Evolutionary conservation across 768 basidiomycete species (phyloP), one percentile per base, ranked within the genome.

Genomic region (Melanogaster broomeanus): DNA sequence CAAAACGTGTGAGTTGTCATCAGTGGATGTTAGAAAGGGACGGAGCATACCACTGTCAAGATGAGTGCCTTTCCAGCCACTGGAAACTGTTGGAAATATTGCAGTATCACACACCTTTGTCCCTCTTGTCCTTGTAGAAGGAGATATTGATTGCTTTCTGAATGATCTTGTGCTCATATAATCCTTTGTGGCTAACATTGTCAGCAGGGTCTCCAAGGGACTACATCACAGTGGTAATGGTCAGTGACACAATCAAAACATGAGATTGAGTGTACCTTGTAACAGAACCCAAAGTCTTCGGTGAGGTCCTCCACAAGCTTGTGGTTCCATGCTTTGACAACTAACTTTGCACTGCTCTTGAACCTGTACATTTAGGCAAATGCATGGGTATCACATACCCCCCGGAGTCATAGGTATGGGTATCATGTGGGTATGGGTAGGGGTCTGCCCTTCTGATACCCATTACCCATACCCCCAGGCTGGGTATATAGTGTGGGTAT

Each of bases 81-180:
- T 6, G 56, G 53, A 18, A 66, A 42, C 3, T 56, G 62, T 2
- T 39, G 49, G 42, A 63, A 67, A 30, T 48, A 31, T 10, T 57
- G 52, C 0, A 35, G 40, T 34, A 57, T 3, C 5, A 11, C 4
- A 66, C 45, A 3, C 65, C 65, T 33, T 66, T 56, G 12, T 60
- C 59, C 2, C 51, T 45, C 16, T 49, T 51, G 45, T 61, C 61
- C 9, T 33, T 41, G 44, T 64, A 66, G 57, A 54, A 67, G 42
- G 59, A 43, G 2, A 37, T 45, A 40, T 66, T 62, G 48, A 61
- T 35, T 27, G 30, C 49, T 34, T 53, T 57, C 41, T 60, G 62
- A 22, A 63, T 54, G 10, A 21, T 12, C 12, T 48, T 21, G 7
- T 37, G 31, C 43, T 49, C 28, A 13, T 31, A 25, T 13, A 27